Percentiles rank a stretch among this genome's conserved stretches.
Conservation (phyloP, 2,329 filamentous ascomycete genomes). For the Xylaria hypoxylon region DNA sequence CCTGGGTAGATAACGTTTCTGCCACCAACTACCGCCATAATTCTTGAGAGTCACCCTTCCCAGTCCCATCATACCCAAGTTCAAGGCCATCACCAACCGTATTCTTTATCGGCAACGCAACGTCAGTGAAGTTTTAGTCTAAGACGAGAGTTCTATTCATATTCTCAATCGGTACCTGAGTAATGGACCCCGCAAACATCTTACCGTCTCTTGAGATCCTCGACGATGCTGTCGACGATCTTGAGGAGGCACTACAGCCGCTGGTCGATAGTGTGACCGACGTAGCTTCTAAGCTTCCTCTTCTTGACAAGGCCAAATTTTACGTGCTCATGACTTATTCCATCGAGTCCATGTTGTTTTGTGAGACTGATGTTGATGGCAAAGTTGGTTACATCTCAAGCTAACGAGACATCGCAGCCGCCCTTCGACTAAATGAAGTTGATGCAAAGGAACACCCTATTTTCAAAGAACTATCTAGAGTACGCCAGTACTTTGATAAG, state of each 20-base stretch:
- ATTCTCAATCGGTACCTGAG: background rate
- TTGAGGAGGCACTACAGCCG: conserved; percentile 80
- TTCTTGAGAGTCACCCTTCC: conserved; percentile 30
- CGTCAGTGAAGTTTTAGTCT: background rate
- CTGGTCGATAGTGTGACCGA: conserved; percentile 75
- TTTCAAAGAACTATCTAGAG: conserved; percentile 84
- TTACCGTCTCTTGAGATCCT: conserved; percentile 77
- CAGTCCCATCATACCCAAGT: background rate
- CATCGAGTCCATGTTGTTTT: conserved; percentile 90
- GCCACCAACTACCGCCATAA: conserved; percentile 47
- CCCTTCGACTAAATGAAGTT: conserved; percentile 80
- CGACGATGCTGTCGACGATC: conserved; percentile 80
- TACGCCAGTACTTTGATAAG: conserved; percentile 93
- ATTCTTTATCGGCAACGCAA: background rate
- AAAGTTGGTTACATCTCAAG: background rate
- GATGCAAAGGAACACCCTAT: conserved; percentile 88
- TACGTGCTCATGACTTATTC: conserved; percentile 89
- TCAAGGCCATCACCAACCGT: background rate
- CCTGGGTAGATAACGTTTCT: conserved; percentile 42
- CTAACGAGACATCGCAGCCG: conserved; percentile 59
- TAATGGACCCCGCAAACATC: conserved; percentile 67
- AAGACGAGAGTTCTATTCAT: background rate
- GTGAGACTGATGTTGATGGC: conserved; percentile 59
- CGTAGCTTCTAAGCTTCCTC: conserved; percentile 80
- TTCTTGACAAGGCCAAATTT: conserved; percentile 96